Evolutionary conservation across 192 early-diverging fungal species (phyloP).

Genomic region (Umbelopsis ramanniana): DNA sequence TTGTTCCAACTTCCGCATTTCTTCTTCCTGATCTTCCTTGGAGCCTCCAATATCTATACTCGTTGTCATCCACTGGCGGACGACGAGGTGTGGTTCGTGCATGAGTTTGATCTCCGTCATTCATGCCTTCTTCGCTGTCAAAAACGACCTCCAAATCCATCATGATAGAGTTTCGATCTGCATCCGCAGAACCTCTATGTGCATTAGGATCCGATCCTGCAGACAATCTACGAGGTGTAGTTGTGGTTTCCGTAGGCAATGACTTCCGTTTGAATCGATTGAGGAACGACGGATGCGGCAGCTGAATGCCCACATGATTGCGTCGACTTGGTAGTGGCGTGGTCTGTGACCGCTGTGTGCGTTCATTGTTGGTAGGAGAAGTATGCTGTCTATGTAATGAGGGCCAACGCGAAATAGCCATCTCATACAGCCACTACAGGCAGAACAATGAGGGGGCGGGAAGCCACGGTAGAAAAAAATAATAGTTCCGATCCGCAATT

Average conservation of each 20-base stretch:
- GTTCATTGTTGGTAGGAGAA: background rate
- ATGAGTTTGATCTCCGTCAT: background rate
- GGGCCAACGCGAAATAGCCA: constrained; percentile 7
- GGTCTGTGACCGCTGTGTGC: background rate
- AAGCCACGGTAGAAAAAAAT: no score
- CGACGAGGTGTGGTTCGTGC: background rate
- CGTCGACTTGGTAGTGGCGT: background rate
- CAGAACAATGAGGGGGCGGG: background rate
- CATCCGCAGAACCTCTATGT: no score
- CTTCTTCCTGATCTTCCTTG: constrained; percentile 3
- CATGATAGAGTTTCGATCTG: background rate
- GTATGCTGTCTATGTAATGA: background rate
- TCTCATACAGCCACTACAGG: background rate
- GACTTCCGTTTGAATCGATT: background rate
- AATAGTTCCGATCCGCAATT: no score
- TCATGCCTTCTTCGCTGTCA: background rate
- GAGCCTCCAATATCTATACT: constrained; percentile 7
- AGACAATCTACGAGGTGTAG: background rate
- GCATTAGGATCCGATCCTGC: no score
- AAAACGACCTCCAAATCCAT: constrained; percentile 7
- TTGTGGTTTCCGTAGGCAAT: background rate
- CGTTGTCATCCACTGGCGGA: background rate
- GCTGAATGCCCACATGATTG: background rate
- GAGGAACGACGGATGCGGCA: background rate
- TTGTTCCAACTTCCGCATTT: constrained; percentile 1